A percentile compares a stretch with the other conserved stretches of the same genome.
Evolutionary conservation across 164 flowering plant genomes (phyloP).

Genomic region (Berberis thunbergii): DNA sequence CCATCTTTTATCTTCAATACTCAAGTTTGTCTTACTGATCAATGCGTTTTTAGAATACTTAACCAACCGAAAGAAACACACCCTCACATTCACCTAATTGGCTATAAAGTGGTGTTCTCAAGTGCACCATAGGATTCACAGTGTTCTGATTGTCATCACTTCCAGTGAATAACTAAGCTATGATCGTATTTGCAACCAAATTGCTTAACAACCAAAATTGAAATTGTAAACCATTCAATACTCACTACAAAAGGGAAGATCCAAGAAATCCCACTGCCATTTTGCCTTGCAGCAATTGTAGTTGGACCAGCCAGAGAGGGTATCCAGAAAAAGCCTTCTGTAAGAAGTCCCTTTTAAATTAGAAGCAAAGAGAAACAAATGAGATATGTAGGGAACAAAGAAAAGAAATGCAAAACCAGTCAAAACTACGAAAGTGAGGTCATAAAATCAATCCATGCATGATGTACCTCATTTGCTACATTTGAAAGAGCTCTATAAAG

Average conservation of each 20-base stretch:
- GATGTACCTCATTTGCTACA: slow-evolving; percentile 87
- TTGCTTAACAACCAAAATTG: neutral
- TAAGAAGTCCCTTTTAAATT: slow-evolving; percentile 71
- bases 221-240: slow-evolving; percentile 1
- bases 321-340: slow-evolving; percentile 99
- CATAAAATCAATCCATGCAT: neutral
- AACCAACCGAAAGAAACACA: no score
- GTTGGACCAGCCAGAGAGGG: slow-evolving; percentile 99
- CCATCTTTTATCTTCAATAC: no score
- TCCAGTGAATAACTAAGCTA: no score
- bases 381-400: neutral
- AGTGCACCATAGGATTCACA: no score
- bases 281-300: slow-evolving; percentile 78
- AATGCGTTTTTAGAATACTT: no score
- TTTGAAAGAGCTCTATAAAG: slow-evolving; percentile 94
- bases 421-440: neutral
- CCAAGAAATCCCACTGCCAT: slow-evolving; percentile 91
- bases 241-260: slow-evolving; percentile 91
- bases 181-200: no score
- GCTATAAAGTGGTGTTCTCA: no score
- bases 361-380: neutral
- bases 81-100: no score
- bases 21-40: no score
- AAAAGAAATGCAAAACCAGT: neutral
- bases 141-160: no score